These are phyloP conservation scores for Ceratocystis diversiconidia DNA, from an alignment of 2,329 filamentous ascomycete species.

Conservation along the genomic window DNA sequence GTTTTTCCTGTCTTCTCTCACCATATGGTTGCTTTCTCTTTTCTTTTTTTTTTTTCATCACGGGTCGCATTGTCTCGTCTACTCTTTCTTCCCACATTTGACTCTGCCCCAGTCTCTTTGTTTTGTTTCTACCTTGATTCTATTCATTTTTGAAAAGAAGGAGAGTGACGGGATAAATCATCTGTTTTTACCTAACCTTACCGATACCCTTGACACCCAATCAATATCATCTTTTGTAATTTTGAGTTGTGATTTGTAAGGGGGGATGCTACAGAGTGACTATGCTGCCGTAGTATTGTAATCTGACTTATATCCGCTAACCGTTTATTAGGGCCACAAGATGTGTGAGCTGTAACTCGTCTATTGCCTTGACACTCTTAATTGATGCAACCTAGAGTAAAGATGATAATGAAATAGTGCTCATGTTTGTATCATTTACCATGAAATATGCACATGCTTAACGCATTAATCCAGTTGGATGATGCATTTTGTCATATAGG, in stretches of 20 bases:
- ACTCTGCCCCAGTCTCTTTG: constrained; percentile 13
- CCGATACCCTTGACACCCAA: constrained; percentile 13
- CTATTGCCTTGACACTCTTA: too few relatives aligned
- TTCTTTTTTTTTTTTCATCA: constrained; percentile 11
- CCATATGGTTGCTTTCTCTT: not conserved
- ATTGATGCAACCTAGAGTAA: too few relatives aligned
- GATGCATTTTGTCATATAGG: not conserved
- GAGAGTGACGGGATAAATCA: constrained; percentile 11
- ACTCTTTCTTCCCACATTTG: constrained; percentile 17
- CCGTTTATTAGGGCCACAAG: too few relatives aligned
- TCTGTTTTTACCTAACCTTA: constrained; percentile 3
- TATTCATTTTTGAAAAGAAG: constrained; percentile 14
- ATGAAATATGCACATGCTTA: not conserved
- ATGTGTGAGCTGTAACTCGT: too few relatives aligned
- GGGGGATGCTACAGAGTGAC: not conserved
- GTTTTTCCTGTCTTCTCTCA: constrained; percentile 1
- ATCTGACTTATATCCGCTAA: too few relatives aligned
- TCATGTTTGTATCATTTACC: not conserved
- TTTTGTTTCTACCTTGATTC: constrained; percentile 12
- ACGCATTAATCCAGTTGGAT: not conserved
- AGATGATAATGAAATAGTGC: too few relatives aligned
- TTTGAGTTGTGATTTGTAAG: not conserved
- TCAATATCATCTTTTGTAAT: constrained; percentile 19
- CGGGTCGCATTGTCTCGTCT: constrained; percentile 12
- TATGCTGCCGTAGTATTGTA: too few relatives aligned